phyloP scores from a whole-genome alignment of 176 grass and related monocot genomes.

The Alloteropsis semialata region DNA sequence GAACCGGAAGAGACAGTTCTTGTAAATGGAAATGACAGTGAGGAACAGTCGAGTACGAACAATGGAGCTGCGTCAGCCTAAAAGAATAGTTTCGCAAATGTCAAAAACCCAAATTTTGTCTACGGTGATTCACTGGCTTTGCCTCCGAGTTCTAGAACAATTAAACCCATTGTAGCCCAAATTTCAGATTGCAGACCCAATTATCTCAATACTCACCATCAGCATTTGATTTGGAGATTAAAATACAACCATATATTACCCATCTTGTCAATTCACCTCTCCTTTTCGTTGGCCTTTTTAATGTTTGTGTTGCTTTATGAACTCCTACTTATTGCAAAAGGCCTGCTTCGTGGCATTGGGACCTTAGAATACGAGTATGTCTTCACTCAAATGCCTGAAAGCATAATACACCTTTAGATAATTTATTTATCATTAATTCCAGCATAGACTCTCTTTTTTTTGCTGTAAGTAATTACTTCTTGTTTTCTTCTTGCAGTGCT shows the following conservation, averaged over 20 bases:
- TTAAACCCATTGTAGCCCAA: not conserved
- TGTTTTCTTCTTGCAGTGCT: constrained; percentile 34
- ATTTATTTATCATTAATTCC: not conserved
- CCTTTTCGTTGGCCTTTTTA: not conserved
- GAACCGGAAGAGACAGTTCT: constrained; percentile 61
- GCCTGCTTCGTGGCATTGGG: not conserved
- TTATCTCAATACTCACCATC: not conserved
- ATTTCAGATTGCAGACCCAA: not conserved
- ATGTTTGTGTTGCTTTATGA: not conserved
- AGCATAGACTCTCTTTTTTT: not conserved
- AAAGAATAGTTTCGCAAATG: constrained; percentile 44
- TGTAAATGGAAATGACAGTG: constrained; percentile 91
- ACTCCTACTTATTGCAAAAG: not conserved
- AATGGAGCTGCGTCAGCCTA: constrained; percentile 55
- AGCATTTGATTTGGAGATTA: not conserved
- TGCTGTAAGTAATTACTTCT: not conserved
- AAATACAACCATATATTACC: not conserved
- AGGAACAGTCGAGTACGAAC: constrained; percentile 82
- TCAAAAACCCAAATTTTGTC: constrained; percentile 46
- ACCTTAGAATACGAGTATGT: not conserved
- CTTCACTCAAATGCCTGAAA: not conserved
- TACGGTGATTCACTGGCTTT: constrained; percentile 42
- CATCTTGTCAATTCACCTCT: not conserved
- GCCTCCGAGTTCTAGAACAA: constrained; percentile 7
- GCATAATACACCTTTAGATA: not conserved